Base-by-base conservation (phyloP, 2,329 filamentous ascomycete species). In the Dactylellina drechsleri region DNA sequence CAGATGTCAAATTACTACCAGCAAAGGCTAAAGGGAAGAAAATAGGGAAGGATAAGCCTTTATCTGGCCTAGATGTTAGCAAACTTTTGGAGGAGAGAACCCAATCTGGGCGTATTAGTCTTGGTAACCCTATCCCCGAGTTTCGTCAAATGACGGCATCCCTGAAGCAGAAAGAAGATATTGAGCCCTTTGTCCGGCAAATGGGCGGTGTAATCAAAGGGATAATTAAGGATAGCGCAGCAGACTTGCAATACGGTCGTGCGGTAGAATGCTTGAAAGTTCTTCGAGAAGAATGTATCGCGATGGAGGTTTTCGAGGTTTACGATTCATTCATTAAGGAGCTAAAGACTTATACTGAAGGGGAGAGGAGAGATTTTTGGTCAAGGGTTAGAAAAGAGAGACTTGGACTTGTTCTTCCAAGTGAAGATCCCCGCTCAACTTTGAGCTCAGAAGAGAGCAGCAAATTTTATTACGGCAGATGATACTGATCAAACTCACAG, bases 1-100 rank as follows among this genome's bases (percentile, higher is more conserved):
- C 92, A 18, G 89, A 92, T 75, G 89, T 99, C 74, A 97, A 97
- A 84, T 92, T 92, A 90, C 92, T 97, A 0, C 91, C 92, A 6
- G 89, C 90, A 0, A 95, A 93, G 81, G 86, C 86, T 47, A 92
- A 92, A 81, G 90, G 91, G 41, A 90, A 89, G 76, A 90, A 90
- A 79, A 84, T 85, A 43, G 85, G 86, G 52, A 87, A 88, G 77
- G 89, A 96, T 31, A 94, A 94, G 79, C 95, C 95, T 0, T 87
- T 97, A 7, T 98, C 94, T 0, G 93, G 93, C 18, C 89, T 99
- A 47, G 91, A 98, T 79, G 87, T 98, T 45, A 91, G 93, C 73
- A 89, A 88, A 3, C 87, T 98, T 1, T 88, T 98, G n/a, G 86
- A 87, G 12, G 57, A 66, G 12, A 18, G 47, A 12, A 74, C 49